phyloP scores from a whole-genome alignment of 257 asterid genomes.

The Vinca minor region DNA sequence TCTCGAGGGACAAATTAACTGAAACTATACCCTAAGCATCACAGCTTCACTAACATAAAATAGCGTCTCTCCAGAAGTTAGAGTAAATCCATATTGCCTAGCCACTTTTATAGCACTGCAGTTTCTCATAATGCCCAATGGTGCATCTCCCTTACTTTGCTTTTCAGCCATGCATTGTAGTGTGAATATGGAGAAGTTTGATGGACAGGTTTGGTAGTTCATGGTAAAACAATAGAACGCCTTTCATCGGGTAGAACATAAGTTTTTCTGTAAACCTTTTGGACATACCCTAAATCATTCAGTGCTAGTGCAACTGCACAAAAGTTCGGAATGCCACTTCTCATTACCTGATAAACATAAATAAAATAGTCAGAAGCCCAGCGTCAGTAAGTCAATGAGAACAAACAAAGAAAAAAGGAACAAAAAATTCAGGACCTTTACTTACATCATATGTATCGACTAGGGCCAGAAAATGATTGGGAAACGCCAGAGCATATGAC shows the following conservation, averaged over 20 bases:
- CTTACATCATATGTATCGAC: conserved; percentile 97
- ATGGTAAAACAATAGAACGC: not conserved
- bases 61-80: not conserved
- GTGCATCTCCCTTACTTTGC: not conserved
- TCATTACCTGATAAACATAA: conserved; percentile 60
- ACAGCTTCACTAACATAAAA: not conserved
- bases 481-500: conserved; percentile 91
- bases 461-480: conserved; percentile 75
- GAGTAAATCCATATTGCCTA: not conserved
- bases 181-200: not conserved
- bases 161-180: not conserved
- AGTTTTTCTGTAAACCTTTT: not conserved
- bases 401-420: not conserved
- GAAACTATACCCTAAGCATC: not conserved
- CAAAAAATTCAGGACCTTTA: not conserved
- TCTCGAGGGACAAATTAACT: not conserved
- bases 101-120: not conserved
- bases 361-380: conserved; percentile 6
- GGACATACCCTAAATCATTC: conserved; percentile 79
- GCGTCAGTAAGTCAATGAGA: not conserved
- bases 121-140: not conserved
- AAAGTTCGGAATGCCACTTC: conserved; percentile 92
- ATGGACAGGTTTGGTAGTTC: not conserved
- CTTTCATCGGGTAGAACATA: not conserved
- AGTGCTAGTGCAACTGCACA: conserved; percentile 97